Evolutionary conservation across 2,329 filamentous ascomycete species (phyloP), one percentile per base, ranked within the genome.

Genomic region (Lasiodiplodia sp.): DNA sequence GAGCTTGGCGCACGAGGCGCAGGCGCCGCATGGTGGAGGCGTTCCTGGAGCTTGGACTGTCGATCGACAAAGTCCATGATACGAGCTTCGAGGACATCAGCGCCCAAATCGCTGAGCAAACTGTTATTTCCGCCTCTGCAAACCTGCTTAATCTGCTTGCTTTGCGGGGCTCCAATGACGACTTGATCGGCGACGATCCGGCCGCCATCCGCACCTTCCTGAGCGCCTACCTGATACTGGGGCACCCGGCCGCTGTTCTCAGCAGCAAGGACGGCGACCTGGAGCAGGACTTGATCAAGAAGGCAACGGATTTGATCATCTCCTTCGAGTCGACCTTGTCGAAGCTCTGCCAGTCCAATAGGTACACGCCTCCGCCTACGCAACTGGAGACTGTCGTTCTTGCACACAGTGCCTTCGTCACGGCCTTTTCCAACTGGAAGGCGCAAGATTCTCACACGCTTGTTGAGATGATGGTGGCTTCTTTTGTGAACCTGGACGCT

Each of bases 361-460:
- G 86, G 71, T 92, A 89, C 76, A 90, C 86, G 0, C 86, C 90
- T 53, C 89, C 89, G 0, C 87, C 87, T 0, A 86, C 86, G 2
- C 84, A 91, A 51, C 83, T 86, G 37, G 86, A 88, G 66, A 85
- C 86, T 1, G 83, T 96, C 21, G 86, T 90, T 0, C 87, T 93
- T 72, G 85, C 88, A 1, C 93, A 94, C 75, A 87, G 90, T 38
- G 87, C 89, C 0, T 96, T 93, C 73, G 88, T 91, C 73, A 91
- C 92, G 66, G 91, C 91, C 1, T 94, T 96, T 75, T 91, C 92
- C 70, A 89, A 91, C 3, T 96, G 92, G 92, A 93, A 94, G 79
- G 90, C 92, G 1, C 87, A 92, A 65, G 92, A 95, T 76, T 92
- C 91, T 0, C 89, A 89, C 66, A 89, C 92, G 0, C 83, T 96